A percentile compares a stretch with the other conserved stretches of the same genome.
Evolutionary conservation across 1,284 basidiomycete species (phyloP).

Genomic region (Tilletia walkeri): DNA sequence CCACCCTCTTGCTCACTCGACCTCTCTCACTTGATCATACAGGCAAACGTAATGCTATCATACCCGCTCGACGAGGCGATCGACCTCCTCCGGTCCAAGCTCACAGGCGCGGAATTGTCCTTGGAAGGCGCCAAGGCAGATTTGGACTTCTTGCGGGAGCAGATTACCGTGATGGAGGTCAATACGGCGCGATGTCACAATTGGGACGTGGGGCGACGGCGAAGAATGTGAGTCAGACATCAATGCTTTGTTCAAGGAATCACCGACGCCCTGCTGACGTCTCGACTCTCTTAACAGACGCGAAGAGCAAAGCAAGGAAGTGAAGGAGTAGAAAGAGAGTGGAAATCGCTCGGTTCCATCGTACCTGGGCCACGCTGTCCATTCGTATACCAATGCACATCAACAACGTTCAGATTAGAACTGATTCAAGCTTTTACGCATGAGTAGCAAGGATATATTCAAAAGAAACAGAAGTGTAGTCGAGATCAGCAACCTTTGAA

Average conservation of each 20-base stretch:
- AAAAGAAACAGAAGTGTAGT: too few relatives aligned
- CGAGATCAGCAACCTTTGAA: too few relatives aligned
- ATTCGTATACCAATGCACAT: too few relatives aligned
- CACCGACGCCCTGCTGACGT: not conserved
- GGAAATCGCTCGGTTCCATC: too few relatives aligned
- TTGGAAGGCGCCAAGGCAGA: constrained; percentile 77
- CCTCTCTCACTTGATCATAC: not conserved
- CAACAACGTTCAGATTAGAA: too few relatives aligned
- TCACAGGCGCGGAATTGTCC: constrained; percentile 70
- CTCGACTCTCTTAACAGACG: not conserved
- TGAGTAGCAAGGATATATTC: too few relatives aligned
- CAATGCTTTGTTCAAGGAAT: too few relatives aligned
- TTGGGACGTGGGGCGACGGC: constrained; percentile 83
- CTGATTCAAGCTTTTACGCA: too few relatives aligned
- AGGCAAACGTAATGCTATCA: constrained; percentile 81
- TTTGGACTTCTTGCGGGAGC: constrained; percentile 88
- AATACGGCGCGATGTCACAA: constrained; percentile 96
- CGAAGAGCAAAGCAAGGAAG: constrained; percentile 3
- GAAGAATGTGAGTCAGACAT: constrained; percentile 45
- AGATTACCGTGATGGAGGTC: constrained; percentile 96
- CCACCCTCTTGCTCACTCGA: not conserved
- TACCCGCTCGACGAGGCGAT: constrained; percentile 83
- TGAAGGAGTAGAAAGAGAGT: not conserved
- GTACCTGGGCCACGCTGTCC: too few relatives aligned
- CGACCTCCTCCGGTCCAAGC: constrained; percentile 73